These are phyloP conservation scores for Stemphylium beticola DNA, from an alignment of 2,329 filamentous ascomycete species.

Conservation along the genomic window DNA sequence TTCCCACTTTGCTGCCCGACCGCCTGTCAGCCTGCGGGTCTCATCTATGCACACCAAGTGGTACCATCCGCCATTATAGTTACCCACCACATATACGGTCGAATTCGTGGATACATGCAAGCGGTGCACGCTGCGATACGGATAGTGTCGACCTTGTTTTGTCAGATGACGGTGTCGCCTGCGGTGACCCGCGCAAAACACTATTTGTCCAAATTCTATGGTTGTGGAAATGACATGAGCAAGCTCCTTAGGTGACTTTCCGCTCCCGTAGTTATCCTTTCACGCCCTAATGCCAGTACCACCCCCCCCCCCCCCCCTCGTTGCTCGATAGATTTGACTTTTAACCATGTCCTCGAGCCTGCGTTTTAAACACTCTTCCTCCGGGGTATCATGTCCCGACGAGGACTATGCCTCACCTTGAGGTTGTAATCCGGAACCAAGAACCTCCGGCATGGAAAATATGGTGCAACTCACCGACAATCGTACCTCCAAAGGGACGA, in stretches of 20 bases:
- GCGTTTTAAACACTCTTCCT: neutral
- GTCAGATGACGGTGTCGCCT: conserved; percentile 2
- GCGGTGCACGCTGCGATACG: conserved; percentile 10
- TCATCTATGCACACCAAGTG: conserved; percentile 16
- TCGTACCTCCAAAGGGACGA: conserved; percentile 1
- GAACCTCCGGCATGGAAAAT: neutral
- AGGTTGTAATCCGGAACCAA: neutral
- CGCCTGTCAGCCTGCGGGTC: conserved; percentile 12
- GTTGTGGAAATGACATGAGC: neutral
- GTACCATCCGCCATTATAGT: conserved; percentile 9
- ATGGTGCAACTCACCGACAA: conserved; percentile 4
- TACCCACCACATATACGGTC: conserved; percentile 6
- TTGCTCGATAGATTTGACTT: conserved; percentile 1
- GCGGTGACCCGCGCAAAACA: neutral
- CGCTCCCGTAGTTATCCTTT: neutral
- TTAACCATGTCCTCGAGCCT: neutral
- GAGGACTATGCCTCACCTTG: neutral
- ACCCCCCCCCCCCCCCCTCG: neutral
- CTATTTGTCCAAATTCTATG: neutral
- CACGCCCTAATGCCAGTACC: neutral
- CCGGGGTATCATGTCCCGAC: neutral
- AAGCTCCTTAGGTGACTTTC: neutral
- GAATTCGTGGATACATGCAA: conserved; percentile 8
- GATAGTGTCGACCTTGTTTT: conserved; percentile 6
- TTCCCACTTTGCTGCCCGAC: conserved; percentile 21